These are phyloP conservation scores for Clarkia xantiana DNA, from an alignment of 345 rosid species.

Conservation along the genomic window DNA sequence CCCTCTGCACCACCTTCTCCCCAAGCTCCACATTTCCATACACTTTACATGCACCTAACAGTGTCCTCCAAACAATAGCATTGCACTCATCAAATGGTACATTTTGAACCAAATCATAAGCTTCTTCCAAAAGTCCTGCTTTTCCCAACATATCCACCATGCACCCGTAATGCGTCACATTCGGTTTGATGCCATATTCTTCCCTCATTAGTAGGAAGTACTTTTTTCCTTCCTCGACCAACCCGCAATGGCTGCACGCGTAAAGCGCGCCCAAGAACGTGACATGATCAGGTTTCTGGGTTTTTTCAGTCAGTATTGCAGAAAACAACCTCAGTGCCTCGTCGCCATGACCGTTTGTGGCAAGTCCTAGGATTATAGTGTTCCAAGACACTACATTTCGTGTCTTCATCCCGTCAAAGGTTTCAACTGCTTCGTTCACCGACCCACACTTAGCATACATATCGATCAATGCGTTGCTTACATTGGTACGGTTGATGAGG, in stretches of 20 bases:
- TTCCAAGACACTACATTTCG: conserved; percentile 25
- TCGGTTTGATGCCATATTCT: conserved; percentile 17
- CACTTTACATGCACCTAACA: conserved; percentile 19
- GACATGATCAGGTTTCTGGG: conserved; percentile 17
- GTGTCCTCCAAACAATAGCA: conserved; percentile 26
- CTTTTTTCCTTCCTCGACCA: conserved; percentile 29
- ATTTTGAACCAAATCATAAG: conserved; percentile 17
- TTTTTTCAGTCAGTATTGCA: conserved; percentile 11
- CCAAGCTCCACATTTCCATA: conserved; percentile 27
- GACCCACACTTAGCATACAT: conserved; percentile 43
- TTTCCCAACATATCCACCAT: conserved; percentile 32
- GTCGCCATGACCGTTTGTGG: conserved; percentile 17
- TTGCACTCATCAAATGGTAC: conserved; percentile 28
- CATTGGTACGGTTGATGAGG: conserved; percentile 4
- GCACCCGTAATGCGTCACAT: conserved; percentile 28
- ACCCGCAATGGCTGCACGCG: conserved; percentile 32
- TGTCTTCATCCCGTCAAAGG: conserved; percentile 12
- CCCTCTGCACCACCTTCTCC: conserved; percentile 14
- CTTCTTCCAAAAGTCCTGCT: conserved; percentile 30
- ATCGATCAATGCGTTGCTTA: conserved; percentile 23
- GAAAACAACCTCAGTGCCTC: conserved; percentile 21
- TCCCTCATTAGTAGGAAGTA: conserved; percentile 23
- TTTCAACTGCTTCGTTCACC: conserved; percentile 18
- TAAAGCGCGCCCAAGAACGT: conserved; percentile 30
- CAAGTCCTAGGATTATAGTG: conserved; percentile 28